Evolutionary conservation across 1,284 basidiomycete species (phyloP), one percentile per base, ranked within the genome.

Genomic region (Stygiomarasmius scandens): DNA sequence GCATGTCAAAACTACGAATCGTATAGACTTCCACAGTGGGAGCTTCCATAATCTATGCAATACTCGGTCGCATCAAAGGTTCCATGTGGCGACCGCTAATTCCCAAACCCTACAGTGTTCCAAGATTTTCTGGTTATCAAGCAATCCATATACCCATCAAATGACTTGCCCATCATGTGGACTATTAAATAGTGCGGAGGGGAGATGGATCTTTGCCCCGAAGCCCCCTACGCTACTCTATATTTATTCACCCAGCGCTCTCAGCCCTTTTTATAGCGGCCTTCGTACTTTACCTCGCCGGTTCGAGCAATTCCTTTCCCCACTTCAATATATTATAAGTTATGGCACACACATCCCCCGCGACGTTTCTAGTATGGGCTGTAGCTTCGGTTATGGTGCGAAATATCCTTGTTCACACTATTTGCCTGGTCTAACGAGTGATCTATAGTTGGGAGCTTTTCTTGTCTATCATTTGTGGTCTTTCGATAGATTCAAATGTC

Each of bases 401-500:
- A n/a, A n/a, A 63, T 49, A 76, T 72, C 20, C 19, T 16, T 25
- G 23, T 36, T 3, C 10, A 16, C 2, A 12, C 11, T 36, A 22
- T 34, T 14, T n/a, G 19, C 45, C 19, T 20, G 8, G 2, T 38
- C 23, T 49, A 11, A 27, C 3, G 16, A 20, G 36, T 22, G 25
- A 23, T 32, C 29, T 56, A 3, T 58, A 91, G 89, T 73, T 90
- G 3, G 81, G 79, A 3, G 61, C 65, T 4, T 90, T 92, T 67
- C 75, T 90, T 4, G 23, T 90, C 2, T 87, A 82, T 64, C 89
- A 92, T 67, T 71, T 92, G 43, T 92, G 87, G 86, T 86, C 84
- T 3, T 92, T 89, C 67, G 89, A 92, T 68, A 77, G 80, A 52
- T 92, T 92, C 75, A 83, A 79, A 63, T 91, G 88, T 68, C 68